These are phyloP conservation scores for Didymella lethalis DNA, from an alignment of 2,329 filamentous ascomycete species.

Conservation along the genomic window DNA sequence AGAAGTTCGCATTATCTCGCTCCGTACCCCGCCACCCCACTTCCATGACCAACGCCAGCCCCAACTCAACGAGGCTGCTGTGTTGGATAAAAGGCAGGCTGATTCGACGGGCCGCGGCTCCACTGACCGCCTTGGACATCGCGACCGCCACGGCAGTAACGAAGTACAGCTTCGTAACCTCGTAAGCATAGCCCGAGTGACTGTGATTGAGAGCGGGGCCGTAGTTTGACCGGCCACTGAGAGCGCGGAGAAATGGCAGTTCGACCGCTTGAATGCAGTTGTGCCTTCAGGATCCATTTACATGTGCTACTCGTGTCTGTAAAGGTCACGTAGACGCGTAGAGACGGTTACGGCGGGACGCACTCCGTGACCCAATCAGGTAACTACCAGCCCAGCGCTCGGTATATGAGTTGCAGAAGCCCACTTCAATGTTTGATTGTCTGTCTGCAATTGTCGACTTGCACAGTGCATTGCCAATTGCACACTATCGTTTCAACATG, in stretches of 20 bases:
- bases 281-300: constrained; percentile 30
- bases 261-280: constrained; percentile 28
- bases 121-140: constrained; percentile 47
- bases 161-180: constrained; percentile 35
- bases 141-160: constrained; percentile 42
- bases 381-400: constrained; percentile 19
- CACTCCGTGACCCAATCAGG: constrained; percentile 42
- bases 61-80: constrained; percentile 18
- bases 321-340: constrained; percentile 38
- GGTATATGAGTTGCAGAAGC: constrained; percentile 46
- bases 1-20: constrained; percentile 26
- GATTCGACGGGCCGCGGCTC: constrained; percentile 48
- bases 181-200: constrained; percentile 26
- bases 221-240: constrained; percentile 30
- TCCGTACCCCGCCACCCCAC: constrained; percentile 28
- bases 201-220: constrained; percentile 29
- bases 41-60: constrained; percentile 12
- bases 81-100: constrained; percentile 41
- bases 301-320: constrained; percentile 32
- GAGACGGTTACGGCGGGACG: constrained; percentile 49
- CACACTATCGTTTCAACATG: constrained; percentile 36
- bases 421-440: constrained; percentile 23
- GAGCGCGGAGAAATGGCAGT: constrained; percentile 30
- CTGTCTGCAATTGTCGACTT: constrained; percentile 14
- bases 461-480: constrained; percentile 20